phyloP scores from a whole-genome alignment of 345 rosid species.

The Brassica rapa region DNA sequence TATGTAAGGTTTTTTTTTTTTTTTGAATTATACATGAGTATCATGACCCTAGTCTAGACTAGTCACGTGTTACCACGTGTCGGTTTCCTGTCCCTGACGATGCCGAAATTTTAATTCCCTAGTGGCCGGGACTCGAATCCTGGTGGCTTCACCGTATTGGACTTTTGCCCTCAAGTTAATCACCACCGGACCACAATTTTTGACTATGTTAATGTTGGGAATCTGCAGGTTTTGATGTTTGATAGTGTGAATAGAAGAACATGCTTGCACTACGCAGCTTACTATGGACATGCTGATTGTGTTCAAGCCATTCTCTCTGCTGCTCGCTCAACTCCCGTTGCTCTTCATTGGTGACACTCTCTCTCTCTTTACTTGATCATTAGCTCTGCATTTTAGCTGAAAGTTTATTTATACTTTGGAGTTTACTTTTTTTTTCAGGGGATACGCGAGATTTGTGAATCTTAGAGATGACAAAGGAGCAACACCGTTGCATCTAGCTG shows the following conservation, averaged over 20 bases:
- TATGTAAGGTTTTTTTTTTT: no score
- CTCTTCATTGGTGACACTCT: slow-evolving; percentile 65
- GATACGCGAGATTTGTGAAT: slow-evolving; percentile 90
- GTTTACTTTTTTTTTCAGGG: slow-evolving; percentile 50
- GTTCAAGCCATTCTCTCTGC: slow-evolving; percentile 77
- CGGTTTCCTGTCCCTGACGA: no score
- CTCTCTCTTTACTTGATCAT: background rate
- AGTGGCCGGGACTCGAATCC: no score
- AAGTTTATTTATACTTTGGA: background rate
- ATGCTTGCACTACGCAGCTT: slow-evolving; percentile 95
- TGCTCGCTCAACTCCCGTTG: slow-evolving; percentile 78
- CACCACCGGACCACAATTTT: no score
- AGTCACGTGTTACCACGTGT: no score
- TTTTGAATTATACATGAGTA: no score
- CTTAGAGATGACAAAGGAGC: slow-evolving; percentile 91
- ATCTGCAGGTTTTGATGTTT: slow-evolving; percentile 79
- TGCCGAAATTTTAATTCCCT: no score
- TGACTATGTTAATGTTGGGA: background rate
- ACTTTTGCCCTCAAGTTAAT: no score
- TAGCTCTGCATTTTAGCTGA: background rate
- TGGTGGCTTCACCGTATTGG: no score
- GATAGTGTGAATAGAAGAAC: slow-evolving; percentile 87
- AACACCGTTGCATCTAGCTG: slow-evolving; percentile 91
- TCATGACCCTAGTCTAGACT: no score
- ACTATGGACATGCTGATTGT: slow-evolving; percentile 81